Base-by-base conservation (phyloP, 2,329 filamentous ascomycete genomes). In the Lasiodiplodia hormozganensis region DNA sequence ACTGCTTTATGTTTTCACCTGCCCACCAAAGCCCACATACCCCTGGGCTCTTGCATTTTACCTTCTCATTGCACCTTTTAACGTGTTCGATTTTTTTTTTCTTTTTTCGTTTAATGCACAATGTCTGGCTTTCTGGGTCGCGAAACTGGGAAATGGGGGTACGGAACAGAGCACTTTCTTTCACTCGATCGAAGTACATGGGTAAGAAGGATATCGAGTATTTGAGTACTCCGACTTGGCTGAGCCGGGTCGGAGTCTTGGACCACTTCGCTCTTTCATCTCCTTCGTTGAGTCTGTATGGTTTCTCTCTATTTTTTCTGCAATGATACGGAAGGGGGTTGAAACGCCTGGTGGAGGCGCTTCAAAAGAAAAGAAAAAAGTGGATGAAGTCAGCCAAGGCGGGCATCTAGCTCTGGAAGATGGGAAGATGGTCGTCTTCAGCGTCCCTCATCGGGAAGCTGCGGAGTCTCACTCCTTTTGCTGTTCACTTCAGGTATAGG, bases 81-180 rank as follows among this genome's bases (percentile, higher is more conserved):
- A 67, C 68, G 68, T 40, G 65, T 43, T 51, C 53, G 31, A 47
- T 66, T 58, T 43, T 57, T 58, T 43, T 57, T 49, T 18, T 67
- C 28, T 8, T 62, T 53, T 54, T 62, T 64, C 57, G 38, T 62
- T 16, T 34, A 51, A 58, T 67, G 58, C 58, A 51, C 58, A 62
- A 62, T 34, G 40, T 62, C 58, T 62, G 58, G 40, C 28, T 62
- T 62, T 62, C 25, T 51, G 58, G 58, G 58, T 31, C 51, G 40
- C 40, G 40, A 18, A 49, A 49, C 58, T 62, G 58, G 40, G 58
- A 49, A 49, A 6, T 43, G 58, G 58, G 31, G 58, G 58, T 62
- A 49, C 58, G 58, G 58, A 62, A 51, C 58, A 62, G 47, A 51
- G 58, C 58, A 62, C 40, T 62, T 62, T 62, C 58, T 62, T 62